These are phyloP conservation scores for Fusarium scirpi DNA, from an alignment of 2,329 filamentous ascomycete species.

Conservation along the genomic window DNA sequence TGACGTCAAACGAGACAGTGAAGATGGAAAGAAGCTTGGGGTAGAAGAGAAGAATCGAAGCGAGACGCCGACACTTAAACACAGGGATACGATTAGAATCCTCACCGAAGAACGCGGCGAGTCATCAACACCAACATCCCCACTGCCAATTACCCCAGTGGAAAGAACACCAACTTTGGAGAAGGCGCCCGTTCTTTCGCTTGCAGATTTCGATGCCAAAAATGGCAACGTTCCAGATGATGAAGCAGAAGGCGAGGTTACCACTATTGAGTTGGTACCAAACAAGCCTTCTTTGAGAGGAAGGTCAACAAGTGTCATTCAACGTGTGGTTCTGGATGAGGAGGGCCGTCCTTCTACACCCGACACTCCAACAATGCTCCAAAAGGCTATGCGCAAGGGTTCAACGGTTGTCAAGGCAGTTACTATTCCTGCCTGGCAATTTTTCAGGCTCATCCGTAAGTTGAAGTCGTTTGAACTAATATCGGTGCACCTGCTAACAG, in stretches of 20 bases:
- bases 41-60: slow-evolving; percentile 46
- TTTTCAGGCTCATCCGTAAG: slow-evolving; percentile 92
- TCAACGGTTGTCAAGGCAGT: slow-evolving; percentile 79
- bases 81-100: slow-evolving; percentile 51
- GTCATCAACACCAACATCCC: slow-evolving; percentile 51
- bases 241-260: slow-evolving; percentile 34
- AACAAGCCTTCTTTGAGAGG: slow-evolving; percentile 54
- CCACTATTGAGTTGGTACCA: slow-evolving; percentile 44
- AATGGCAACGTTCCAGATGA: slow-evolving; percentile 22
- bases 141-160: slow-evolving; percentile 47
- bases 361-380: slow-evolving; percentile 57
- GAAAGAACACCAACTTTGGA: slow-evolving; percentile 36
- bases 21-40: slow-evolving; percentile 63
- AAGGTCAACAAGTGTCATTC: slow-evolving; percentile 71
- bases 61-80: slow-evolving; percentile 44
- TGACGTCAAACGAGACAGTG: slow-evolving; percentile 82
- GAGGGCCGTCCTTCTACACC: slow-evolving; percentile 59
- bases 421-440: slow-evolving; percentile 96
- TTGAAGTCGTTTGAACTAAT: slow-evolving; percentile 36
- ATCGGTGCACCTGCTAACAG: slow-evolving; percentile 51
- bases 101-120: slow-evolving; percentile 51
- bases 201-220: slow-evolving; percentile 16
- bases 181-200: slow-evolving; percentile 14
- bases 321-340: slow-evolving; percentile 67
- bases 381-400: slow-evolving; percentile 58